These are phyloP conservation scores for Inga laurina DNA, from an alignment of 306 rosid species.

Conservation along the genomic window DNA sequence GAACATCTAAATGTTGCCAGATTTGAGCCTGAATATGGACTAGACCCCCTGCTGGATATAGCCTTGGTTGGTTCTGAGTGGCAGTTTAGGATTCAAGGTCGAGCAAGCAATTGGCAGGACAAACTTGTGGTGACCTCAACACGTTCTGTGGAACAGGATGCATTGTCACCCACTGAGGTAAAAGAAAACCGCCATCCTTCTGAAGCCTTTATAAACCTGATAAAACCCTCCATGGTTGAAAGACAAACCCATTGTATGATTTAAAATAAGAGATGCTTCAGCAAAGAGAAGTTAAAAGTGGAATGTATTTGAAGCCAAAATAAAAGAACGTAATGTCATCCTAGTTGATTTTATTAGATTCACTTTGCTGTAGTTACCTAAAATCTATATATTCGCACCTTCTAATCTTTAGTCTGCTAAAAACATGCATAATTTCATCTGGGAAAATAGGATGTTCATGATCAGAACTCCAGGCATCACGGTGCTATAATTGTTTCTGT, in stretches of 20 bases:
- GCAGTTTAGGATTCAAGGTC: constrained; percentile 91
- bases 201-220: neutral
- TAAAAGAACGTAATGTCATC: neutral
- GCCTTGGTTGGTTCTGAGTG: constrained; percentile 96
- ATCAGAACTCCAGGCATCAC: constrained; percentile 10
- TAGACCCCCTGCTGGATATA: constrained; percentile 90
- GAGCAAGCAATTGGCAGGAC: constrained; percentile 94
- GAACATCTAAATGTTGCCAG: constrained; percentile 86
- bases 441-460: constrained; percentile 17
- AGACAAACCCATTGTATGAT: neutral
- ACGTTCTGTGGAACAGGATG: constrained; percentile 87
- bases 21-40: constrained; percentile 88
- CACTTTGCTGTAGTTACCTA: neutral
- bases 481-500: constrained; percentile 25
- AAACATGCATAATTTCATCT: constrained; percentile 6
- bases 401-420: neutral
- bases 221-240: neutral
- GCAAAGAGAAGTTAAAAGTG: neutral
- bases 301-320: neutral
- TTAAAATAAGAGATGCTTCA: neutral
- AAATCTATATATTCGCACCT: neutral
- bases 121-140: constrained; percentile 95
- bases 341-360: neutral
- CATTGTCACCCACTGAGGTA: constrained; percentile 88
- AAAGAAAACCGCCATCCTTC: neutral